Conservation (phyloP, 176 grass and related monocot species). For the Eleusine indica region DNA sequence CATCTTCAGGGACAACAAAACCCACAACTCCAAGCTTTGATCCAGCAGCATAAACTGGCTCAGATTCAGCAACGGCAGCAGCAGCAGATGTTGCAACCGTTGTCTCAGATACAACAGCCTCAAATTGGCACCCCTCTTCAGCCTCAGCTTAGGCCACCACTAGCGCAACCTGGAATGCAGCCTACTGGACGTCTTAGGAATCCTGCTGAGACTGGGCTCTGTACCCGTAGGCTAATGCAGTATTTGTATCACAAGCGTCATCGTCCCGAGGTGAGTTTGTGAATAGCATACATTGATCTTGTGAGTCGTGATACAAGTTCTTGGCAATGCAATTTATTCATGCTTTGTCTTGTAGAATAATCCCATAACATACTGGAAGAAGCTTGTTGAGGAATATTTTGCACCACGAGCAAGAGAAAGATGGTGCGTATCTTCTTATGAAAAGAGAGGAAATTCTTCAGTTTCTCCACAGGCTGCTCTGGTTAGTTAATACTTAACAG, state of each 20-base stretch:
- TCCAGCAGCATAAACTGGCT: conserved; percentile 77
- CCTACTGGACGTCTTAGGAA: conserved; percentile 54
- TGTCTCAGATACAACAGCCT: conserved; percentile 65
- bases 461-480: conserved; percentile 61
- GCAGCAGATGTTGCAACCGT: conserved; percentile 66
- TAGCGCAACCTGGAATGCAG: conserved; percentile 64
- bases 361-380: conserved; percentile 92
- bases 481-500: conserved; percentile 50
- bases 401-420: conserved; percentile 83
- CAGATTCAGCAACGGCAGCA: conserved; percentile 75
- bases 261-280: conserved; percentile 63
- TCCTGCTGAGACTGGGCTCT: conserved; percentile 68
- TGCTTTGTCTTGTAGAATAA: conserved; percentile 67
- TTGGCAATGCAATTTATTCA: conserved; percentile 30
- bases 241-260: conserved; percentile 93
- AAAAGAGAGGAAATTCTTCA: conserved; percentile 68
- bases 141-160: conserved; percentile 61
- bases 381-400: conserved; percentile 96
- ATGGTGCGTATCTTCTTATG: conserved; percentile 90
- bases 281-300: conserved; percentile 24
- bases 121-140: conserved; percentile 60
- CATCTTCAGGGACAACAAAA: conserved; percentile 76
- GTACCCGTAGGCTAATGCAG: conserved; percentile 89
- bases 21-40: conserved; percentile 74
- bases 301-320: background rate